These are phyloP conservation scores for Pseudozyma sp. DNA, from an alignment of 1,284 basidiomycete genomes.

Conservation along the genomic window DNA sequence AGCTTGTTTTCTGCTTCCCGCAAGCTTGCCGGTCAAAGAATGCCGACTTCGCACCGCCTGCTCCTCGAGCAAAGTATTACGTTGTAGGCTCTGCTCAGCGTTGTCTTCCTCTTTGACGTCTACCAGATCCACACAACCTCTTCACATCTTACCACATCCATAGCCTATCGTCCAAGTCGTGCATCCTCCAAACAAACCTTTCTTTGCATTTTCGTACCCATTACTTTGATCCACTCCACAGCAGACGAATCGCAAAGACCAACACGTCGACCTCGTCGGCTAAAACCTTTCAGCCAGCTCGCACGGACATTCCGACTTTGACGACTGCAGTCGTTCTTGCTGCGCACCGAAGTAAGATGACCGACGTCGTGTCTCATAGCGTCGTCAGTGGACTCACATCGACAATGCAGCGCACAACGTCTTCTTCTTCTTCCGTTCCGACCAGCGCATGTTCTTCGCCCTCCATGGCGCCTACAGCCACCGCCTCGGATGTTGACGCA, in stretches of 20 bases:
- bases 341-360: not conserved
- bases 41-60: slow-evolving; percentile 1
- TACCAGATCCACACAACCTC: not conserved
- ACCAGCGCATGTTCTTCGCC: slow-evolving; percentile 37
- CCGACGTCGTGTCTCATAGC: slow-evolving; percentile 7
- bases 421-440: slow-evolving; percentile 15
- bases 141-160: no score
- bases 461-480: slow-evolving; percentile 24
- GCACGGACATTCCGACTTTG: no score
- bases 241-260: no score
- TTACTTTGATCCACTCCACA: not conserved
- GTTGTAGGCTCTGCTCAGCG: no score
- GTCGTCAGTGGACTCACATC: slow-evolving; percentile 4
- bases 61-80: not conserved
- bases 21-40: not conserved
- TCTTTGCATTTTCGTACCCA: not conserved
- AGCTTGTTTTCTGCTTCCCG: not conserved
- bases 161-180: no score
- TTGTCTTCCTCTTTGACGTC: not conserved
- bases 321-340: no score
- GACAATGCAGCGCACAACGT: slow-evolving; percentile 26
- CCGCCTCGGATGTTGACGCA: slow-evolving; percentile 19
- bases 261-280: no score
- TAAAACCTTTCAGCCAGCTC: no score
- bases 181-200: no score